Evolutionary conservation across 805 yeast genomes (phyloP), one percentile per base, ranked within the genome.

Genomic region (Metschnikowia cerradonensis): DNA sequence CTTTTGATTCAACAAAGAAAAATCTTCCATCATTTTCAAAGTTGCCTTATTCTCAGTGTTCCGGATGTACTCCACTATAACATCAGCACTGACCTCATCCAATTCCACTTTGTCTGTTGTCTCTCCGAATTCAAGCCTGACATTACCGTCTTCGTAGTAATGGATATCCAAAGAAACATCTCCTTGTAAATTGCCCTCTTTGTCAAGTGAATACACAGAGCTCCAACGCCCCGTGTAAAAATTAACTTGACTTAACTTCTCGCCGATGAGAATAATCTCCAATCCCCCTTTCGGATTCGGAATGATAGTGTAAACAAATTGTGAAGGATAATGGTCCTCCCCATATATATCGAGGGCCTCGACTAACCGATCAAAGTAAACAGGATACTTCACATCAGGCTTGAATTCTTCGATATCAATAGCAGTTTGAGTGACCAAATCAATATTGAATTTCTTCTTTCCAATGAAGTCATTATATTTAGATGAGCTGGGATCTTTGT

Each of bases 141-240:
- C 98, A 62, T 92, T 92, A 31, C 99, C 99, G 59, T 92, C 98
- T 70, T 92, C 99, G 65, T 80, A 94, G 67, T 91, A 94, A 67
- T 92, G 99, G 38, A 91, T 86, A 57, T 88, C 91, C 32, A 90
- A 77, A 19, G 66, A 67, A 34, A 89, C 76, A 6, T 65, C 63
- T 4, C 96, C 96, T 2, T 56, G 58, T 14, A 87, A 54, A 6
- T 64, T 48, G 0, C 63, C 64, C 31, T 47, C 23, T 1, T 59
- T 53, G 0, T 65, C 62, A 51, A 79, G 71, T 6, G 69, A 62
- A 67, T 89, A 90, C 53, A 73, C 70, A 1, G 96, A 84, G 48
- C 74, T 79, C 97, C 97, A 90, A 64, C 83, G 80, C 6, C 98
- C 98, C 60, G 90, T 90, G 80, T 91, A 88, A 71, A 76, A 90